These are phyloP conservation scores for Suhomyces pyralidae DNA, from an alignment of 805 yeast genomes.

Conservation along the genomic window DNA sequence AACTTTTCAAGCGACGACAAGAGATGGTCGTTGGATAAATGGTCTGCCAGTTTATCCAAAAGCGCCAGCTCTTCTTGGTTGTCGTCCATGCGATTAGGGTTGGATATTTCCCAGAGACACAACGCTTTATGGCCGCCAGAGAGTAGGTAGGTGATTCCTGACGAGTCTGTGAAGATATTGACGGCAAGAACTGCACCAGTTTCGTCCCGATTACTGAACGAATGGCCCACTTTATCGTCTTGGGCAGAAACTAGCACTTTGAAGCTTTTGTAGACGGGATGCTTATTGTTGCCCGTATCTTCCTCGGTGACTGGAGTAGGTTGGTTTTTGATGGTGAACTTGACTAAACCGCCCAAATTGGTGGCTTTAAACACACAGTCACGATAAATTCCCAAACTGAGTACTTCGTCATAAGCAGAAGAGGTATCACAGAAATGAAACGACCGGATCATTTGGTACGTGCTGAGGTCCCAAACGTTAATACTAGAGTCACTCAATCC, in stretches of 20 bases:
- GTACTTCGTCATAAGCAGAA: constrained; percentile 38
- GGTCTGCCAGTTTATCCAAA: not conserved
- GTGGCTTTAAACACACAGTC: constrained; percentile 66
- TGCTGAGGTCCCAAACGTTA: constrained; percentile 84
- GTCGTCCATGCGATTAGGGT: constrained; percentile 14
- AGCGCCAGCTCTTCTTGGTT: not conserved
- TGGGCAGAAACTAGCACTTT: constrained; percentile 9
- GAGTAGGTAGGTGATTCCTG: constrained; percentile 45
- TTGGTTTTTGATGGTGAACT: constrained; percentile 21
- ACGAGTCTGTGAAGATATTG: constrained; percentile 39
- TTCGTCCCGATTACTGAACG: constrained; percentile 7
- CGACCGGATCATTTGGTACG: constrained; percentile 62
- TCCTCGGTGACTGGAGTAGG: constrained; percentile 8
- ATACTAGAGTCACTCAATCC: constrained; percentile 74
- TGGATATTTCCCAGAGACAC: constrained; percentile 63
- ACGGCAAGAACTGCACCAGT: constrained; percentile 56
- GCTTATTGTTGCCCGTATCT: constrained; percentile 2
- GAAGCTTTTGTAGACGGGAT: constrained; percentile 5
- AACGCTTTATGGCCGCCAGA: constrained; percentile 75
- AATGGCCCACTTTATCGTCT: constrained; percentile 9
- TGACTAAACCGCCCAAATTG: constrained; percentile 39
- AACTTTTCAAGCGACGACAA: constrained; percentile 57
- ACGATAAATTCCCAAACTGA: constrained; percentile 54
- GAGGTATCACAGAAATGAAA: constrained; percentile 24
- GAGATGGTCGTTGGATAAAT: constrained; percentile 57